Percentiles rank a stretch among this genome's conserved stretches.
These are phyloP conservation scores for Hymenotorrendiella dingleyae DNA, from an alignment of 2,329 filamentous ascomycete genomes.

Conservation along the genomic window DNA sequence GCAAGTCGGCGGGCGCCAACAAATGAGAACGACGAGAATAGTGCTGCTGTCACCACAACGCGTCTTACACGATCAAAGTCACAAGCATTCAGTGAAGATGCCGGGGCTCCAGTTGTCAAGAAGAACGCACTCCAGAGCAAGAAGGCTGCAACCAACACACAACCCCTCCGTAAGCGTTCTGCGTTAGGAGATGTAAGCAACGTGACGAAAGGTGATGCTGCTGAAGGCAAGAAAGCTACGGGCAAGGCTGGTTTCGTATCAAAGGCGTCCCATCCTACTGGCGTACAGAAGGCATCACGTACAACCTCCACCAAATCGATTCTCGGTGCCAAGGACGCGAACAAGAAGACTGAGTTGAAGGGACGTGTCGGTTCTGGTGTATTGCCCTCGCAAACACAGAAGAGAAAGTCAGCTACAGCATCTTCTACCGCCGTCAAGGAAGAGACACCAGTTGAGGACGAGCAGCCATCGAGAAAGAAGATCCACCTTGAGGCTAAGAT, in stretches of 20 bases:
- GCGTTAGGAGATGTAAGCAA: slow-evolving; percentile 95
- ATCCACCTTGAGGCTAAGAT: slow-evolving; percentile 50
- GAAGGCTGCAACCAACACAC: slow-evolving; percentile 50
- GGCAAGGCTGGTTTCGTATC: slow-evolving; percentile 68
- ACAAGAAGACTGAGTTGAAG: slow-evolving; percentile 58
- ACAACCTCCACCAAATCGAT: slow-evolving; percentile 55
- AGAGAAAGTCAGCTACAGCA: slow-evolving; percentile 63
- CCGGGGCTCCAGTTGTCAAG: slow-evolving; percentile 47
- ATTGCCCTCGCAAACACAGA: slow-evolving; percentile 50
- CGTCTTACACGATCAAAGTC: slow-evolving; percentile 92
- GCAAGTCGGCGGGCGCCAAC: slow-evolving; percentile 69
- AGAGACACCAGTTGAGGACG: slow-evolving; percentile 53
- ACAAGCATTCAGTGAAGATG: slow-evolving; percentile 57
- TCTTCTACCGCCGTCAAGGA: slow-evolving; percentile 51
- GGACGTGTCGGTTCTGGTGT: slow-evolving; percentile 73
- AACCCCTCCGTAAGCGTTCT: slow-evolving; percentile 65
- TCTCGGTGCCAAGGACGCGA: slow-evolving; percentile 56
- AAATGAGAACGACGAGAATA: slow-evolving; percentile 95
- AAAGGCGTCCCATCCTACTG: slow-evolving; percentile 76
- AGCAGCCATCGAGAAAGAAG: slow-evolving; percentile 66
- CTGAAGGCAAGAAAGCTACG: slow-evolving; percentile 70
- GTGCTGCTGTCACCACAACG: slow-evolving; percentile 54
- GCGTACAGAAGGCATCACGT: slow-evolving; percentile 66
- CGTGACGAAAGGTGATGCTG: slow-evolving; percentile 69
- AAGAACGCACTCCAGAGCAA: slow-evolving; percentile 66